Percentiles rank a stretch among this genome's conserved stretches.
Evolutionary conservation across 2,329 filamentous ascomycete species (phyloP).

Genomic region (Xylaria sp.): DNA sequence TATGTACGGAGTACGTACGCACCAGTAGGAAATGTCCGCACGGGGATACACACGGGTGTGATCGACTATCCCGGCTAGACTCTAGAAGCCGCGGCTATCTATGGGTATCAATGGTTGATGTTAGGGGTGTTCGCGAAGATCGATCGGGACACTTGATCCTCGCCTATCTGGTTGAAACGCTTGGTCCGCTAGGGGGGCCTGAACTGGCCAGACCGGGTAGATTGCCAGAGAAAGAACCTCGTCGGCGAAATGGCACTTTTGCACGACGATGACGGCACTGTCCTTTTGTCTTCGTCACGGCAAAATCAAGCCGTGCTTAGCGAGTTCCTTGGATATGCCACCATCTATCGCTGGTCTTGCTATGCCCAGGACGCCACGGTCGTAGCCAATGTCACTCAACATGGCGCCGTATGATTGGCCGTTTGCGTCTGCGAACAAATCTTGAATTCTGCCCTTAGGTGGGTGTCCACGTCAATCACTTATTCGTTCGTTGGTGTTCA

Average conservation of each 20-base stretch:
- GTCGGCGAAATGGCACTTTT: neutral
- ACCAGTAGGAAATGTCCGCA: neutral
- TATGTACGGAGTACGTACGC: neutral
- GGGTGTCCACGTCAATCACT: conserved; percentile 12
- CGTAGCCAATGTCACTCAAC: conserved; percentile 32
- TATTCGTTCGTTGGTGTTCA: conserved; percentile 26
- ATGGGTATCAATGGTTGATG: neutral
- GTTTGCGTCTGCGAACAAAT: neutral
- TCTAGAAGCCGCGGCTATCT: conserved; percentile 2
- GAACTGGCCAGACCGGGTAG: neutral
- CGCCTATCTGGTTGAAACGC: conserved; percentile 9
- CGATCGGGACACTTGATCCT: conserved; percentile 3
- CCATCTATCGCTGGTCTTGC: neutral
- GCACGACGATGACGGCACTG: neutral
- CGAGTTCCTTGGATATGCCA: neutral
- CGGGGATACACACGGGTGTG: conserved; percentile 4
- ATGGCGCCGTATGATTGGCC: conserved; percentile 25
- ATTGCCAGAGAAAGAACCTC: neutral
- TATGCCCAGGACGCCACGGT: conserved; percentile 27
- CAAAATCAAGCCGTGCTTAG: conserved; percentile 1
- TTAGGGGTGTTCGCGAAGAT: neutral
- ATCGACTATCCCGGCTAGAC: neutral
- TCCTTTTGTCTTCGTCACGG: neutral
- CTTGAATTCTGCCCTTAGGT: conserved; percentile 17
- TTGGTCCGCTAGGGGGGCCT: neutral